Evolutionary conservation across 257 asterid genomes (phyloP), one percentile per base, ranked within the genome.

Genomic region (Dorcoceras hygrometricum): DNA sequence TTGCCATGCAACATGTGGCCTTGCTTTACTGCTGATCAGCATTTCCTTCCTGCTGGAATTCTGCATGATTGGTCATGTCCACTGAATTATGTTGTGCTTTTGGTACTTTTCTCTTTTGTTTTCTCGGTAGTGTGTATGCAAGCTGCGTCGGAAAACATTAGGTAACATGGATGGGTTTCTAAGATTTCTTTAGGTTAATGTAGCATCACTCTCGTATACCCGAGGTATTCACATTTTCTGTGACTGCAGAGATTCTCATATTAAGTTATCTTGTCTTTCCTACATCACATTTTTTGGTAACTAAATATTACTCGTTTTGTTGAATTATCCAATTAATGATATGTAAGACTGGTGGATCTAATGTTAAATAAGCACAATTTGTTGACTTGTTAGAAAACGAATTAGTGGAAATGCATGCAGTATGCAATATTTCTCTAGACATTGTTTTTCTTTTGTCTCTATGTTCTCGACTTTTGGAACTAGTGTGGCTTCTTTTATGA

Each of bases 261-360:
- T 64, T 32, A 14, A 39, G 50, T 74, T 54, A 31, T 2, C 10
- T 10, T 31, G 10, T 31, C 36, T 31, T 5, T 31, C 11, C 36
- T n/a, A n/a, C n/a, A n/a, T n/a, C n/a, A n/a, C n/a, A n/a, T n/a
- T n/a, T n/a, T n/a, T n/a, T n/a, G n/a, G n/a, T n/a, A n/a, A n/a
- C n/a, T n/a, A n/a, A n/a, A n/a, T n/a, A n/a, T n/a, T n/a, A n/a
- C 69, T 70, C 57, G 73, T 63, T 68, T 71, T 71, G 57, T 62
- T 31, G 63, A 36, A 62, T 26, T 48, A 51, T 31, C 46, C 16
- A 43, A 54, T 69, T n/a, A 8, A 54, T 31, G 31, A 69, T 48
- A 24, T 57, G 70, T 26, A 68, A 19, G 29, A 58, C 71, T 61
- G 51, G 71, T 51, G 54, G 54, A 66, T 57, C 56, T 70, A 64